phyloP scores from a whole-genome alignment of 108 stramenopile genomes.

The Pseudonitzschia multiseries region DNA sequence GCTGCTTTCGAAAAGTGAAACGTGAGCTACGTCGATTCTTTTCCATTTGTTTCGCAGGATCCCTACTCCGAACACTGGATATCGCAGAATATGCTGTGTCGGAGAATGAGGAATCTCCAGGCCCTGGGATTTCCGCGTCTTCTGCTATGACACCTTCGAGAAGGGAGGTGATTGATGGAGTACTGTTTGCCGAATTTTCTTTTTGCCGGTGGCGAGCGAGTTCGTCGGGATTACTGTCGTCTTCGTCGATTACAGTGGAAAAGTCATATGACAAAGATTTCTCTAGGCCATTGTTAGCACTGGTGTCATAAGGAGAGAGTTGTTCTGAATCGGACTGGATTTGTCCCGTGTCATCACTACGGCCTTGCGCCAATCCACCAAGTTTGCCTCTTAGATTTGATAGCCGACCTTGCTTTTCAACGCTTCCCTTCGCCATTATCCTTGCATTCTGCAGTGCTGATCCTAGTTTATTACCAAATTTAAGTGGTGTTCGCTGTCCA shows the following conservation, averaged over 20 bases:
- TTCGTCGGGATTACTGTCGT: too few relatives aligned
- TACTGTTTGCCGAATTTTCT: too few relatives aligned
- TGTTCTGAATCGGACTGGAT: background rate
- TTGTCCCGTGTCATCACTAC: background rate
- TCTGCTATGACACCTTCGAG: background rate
- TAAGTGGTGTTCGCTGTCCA: constrained; percentile 5
- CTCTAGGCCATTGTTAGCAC: background rate
- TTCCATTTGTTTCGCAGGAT: background rate
- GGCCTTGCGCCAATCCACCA: background rate
- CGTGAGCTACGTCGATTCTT: constrained; percentile 9
- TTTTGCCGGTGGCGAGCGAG: too few relatives aligned
- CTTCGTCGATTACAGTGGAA: background rate
- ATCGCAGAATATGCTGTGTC: background rate
- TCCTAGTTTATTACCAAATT: constrained; percentile 38
- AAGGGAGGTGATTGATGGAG: too few relatives aligned
- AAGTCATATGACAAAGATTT: background rate
- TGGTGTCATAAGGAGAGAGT: background rate
- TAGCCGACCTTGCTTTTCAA: constrained; percentile 2
- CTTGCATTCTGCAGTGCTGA: constrained; percentile 40
- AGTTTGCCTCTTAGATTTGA: constrained; percentile 12
- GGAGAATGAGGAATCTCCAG: background rate
- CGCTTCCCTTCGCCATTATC: constrained; percentile 8
- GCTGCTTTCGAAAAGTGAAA: constrained; percentile 29
- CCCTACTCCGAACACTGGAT: background rate
- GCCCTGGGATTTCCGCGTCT: background rate